These are phyloP conservation scores for Sanchytrium tribonematis DNA, from an alignment of 371 early-diverging fungal species.

Conservation along the genomic window DNA sequence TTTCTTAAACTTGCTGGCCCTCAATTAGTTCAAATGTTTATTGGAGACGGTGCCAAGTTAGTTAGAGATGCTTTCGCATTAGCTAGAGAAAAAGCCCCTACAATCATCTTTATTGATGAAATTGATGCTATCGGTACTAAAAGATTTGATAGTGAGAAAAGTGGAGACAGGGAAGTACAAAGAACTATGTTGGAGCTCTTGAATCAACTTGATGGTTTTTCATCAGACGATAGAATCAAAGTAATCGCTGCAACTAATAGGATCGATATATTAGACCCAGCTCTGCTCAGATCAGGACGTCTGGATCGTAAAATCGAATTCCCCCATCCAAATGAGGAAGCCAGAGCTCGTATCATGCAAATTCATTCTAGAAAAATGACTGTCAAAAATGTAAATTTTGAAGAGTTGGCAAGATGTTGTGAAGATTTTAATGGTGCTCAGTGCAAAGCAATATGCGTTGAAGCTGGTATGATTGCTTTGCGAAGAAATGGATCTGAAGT, in stretches of 20 bases:
- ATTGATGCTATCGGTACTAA: slow-evolving; percentile 98
- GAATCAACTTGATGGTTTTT: slow-evolving; percentile 98
- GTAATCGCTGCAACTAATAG: slow-evolving; percentile 99
- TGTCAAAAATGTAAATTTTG: slow-evolving; percentile 89
- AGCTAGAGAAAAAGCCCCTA: slow-evolving; percentile 94
- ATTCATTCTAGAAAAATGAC: slow-evolving; percentile 99
- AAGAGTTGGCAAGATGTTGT: slow-evolving; percentile 87
- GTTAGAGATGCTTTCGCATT: slow-evolving; percentile 95
- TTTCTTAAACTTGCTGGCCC: slow-evolving; percentile 94
- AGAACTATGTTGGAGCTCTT: slow-evolving; percentile 98
- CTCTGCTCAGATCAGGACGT: slow-evolving; percentile 93
- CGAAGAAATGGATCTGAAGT: slow-evolving; percentile 67
- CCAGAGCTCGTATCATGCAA: slow-evolving; percentile 90
- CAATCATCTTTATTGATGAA: slow-evolving; percentile 99
- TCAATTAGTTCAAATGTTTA: slow-evolving; percentile 97
- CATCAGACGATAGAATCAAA: slow-evolving; percentile 85
- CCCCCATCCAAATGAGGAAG: slow-evolving; percentile 94
- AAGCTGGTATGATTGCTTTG: slow-evolving; percentile 97
- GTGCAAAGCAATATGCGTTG: slow-evolving; percentile 97
- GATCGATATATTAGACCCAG: slow-evolving; percentile 98
- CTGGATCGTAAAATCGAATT: slow-evolving; percentile 99
- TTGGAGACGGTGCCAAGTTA: slow-evolving; percentile 96
- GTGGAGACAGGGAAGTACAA: slow-evolving; percentile 98
- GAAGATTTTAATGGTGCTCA: slow-evolving; percentile 99
- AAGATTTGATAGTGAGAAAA: slow-evolving; percentile 90